Evolutionary conservation across 1,284 basidiomycete genomes (phyloP), one percentile per base, ranked within the genome.

Genomic region (Rhizoctonia solani): DNA sequence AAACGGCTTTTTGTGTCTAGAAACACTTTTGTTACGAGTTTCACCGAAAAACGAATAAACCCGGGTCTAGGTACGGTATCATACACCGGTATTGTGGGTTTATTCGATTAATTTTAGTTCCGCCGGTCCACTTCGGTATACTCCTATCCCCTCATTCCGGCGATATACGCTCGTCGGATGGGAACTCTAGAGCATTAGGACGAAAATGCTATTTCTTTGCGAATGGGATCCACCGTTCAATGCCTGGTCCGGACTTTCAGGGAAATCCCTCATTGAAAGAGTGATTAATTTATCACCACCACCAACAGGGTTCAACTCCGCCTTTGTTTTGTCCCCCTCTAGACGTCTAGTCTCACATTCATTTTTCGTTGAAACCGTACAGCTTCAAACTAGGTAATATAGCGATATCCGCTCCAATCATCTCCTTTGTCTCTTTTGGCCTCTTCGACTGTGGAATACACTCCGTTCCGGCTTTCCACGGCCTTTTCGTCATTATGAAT

Each of bases 341-440:
- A 34, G 4, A 34, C 11, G 32, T 34, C 32, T 34, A 34, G 32
- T 34, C 11, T 34, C 32, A 34, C 32, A 34, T 34, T 11, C 32
- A 11, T 34, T 34, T 34, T 34, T 11, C 11, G 11, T 11, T 34
- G 32, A 34, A 34, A 34, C 32, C 4, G 5, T 44, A 44, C 41
- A 44, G 41, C 14, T 34, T 32, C 19, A 27, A 2, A 16, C 25
- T 59, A 68, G 8, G 39, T 46, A 32, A 63, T 42, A 54, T 68
- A 68, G 47, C 67, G 56, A 39, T 68, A 68, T 41, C 67, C 67
- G 27, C 67, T 68, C 67, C 67, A 68, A 16, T 13, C 47, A 25
- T 68, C 67, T 2, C 67, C 67, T 44, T 68, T 68, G 37, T 68
- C 67, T 25, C 67, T 59, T 47, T 58, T 68, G 27, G 66, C 66